Base-by-base conservation (phyloP, 148 eudicot genomes). In the Fagopyrum homotropicum region DNA sequence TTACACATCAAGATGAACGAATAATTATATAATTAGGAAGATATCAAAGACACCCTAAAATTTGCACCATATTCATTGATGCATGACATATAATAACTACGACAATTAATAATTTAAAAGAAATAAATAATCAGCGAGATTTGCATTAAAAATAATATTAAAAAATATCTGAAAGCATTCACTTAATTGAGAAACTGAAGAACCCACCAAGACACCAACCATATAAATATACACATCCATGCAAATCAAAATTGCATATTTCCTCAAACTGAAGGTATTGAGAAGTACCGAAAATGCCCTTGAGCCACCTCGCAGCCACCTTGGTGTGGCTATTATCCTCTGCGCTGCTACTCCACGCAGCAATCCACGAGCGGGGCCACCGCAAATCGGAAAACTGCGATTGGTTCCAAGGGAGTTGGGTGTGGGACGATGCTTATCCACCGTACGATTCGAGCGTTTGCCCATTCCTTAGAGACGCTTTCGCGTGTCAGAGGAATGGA, bases 401-500 rank as follows among this genome's bases (percentile, higher is more conserved):
- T 74, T 19, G 85, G 6, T 87, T 79, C 47, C 1, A 80, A 73
- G 97, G 97, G n/a, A 85, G 76, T 40, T 91, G 97, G 97, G 81
- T 81, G 2, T 60, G 35, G 26, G 83, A 86, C 76, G 73, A 69
- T 0, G 68, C 84, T 2, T 81, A 79, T 50, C 84, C 80, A 12
- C 86, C 80, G 1, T 86, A 87, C 54, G 71, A 60, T 44, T 60
- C 77, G 17, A 75, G 14, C 9, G 49, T 19, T 1, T 75, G 77
- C 22, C 71, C 77, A 0, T 75, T 54, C 22, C 63, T 75, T 4
- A 59, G 80, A 45, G 56, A 63, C 3, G 80, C 61, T 9, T 78
- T 78, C 50, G 72, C 73, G 1, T 78, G 80, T 56, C 56, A 71
- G 55, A 64, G 73, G 22, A 72, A 78, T 30, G 76, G 76, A 50